A percentile compares a stretch with the other conserved stretches of the same genome.
Evolutionary conservation across 208 protist species (phyloP).

Genomic region (Acanthamoeba triangularis): DNA sequence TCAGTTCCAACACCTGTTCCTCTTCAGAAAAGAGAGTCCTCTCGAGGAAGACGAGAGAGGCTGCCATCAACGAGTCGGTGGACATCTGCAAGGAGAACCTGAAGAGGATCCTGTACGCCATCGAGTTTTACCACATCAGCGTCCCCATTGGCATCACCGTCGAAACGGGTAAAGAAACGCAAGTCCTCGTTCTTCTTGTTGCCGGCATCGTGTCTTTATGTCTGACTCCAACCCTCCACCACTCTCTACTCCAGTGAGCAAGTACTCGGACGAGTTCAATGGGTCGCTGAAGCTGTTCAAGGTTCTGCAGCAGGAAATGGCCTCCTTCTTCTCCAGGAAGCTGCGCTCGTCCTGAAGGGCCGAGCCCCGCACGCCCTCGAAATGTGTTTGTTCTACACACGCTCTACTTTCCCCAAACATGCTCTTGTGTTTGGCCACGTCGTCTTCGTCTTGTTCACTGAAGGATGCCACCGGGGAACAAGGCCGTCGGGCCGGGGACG

Average conservation of each 20-base stretch:
- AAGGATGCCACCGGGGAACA: too few species aligned
- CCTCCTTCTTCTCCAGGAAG: slow-evolving; percentile 11
- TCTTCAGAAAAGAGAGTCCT: slow-evolving; percentile 57
- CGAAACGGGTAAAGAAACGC: slow-evolving; percentile 24
- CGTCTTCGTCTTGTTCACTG: neutral
- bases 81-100: slow-evolving; percentile 57
- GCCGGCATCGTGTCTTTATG: neutral
- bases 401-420: too few species aligned
- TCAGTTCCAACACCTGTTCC: neutral
- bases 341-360: neutral
- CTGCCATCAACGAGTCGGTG: slow-evolving; percentile 23
- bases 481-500: too few species aligned
- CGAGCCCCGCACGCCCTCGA: neutral
- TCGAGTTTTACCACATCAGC: slow-evolving; percentile 50
- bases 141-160: slow-evolving; percentile 42
- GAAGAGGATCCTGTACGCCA: slow-evolving; percentile 54
- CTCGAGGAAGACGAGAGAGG: slow-evolving; percentile 24
- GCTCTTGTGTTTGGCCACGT: too few species aligned
- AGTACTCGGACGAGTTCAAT: slow-evolving; percentile 54
- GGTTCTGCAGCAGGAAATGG: slow-evolving; percentile 37
- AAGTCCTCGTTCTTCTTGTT: neutral
- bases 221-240: neutral
- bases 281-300: slow-evolving; percentile 44
- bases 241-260: neutral
- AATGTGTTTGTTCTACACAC: too few species aligned